Evolutionary conservation across 805 yeast genomes (phyloP), one percentile per base, ranked within the genome.

Genomic region (Yamadazyma kitorensis): DNA sequence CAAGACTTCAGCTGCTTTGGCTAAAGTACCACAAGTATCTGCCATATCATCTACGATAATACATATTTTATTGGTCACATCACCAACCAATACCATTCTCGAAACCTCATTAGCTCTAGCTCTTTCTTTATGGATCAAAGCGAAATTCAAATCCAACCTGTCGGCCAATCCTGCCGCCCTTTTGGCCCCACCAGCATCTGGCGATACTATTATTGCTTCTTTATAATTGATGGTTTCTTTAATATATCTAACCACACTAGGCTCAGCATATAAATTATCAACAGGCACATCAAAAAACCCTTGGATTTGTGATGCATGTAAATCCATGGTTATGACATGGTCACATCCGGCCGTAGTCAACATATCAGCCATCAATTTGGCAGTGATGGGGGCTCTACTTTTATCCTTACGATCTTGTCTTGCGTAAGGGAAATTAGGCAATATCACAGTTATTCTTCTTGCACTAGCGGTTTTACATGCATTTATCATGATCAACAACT

Each of bases 181-280:
- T 61, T 91, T 91, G 35, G 98, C 98, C 40, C 98, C 98, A 49
- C 98, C 98, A 3, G 98, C 98, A 65, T 91, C 98, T 3, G 98
- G 98, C 4, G 96, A 87, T 9, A 91, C 94, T 36, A 91, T 77
- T 33, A 88, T 86, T 7, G 88, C 74, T 33, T 74, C 65, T 39
- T 79, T 70, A 20, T 64, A 61, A 42, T 68, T 61, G 28, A 78
- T 67, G 44, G 78, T 74, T 41, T 79, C 85, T 44, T 75, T 78
- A 48, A 91, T 86, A 59, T 86, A 93, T 47, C 84, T 69, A 30
- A 91, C 73, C 14, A 86, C 94, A 36, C 82, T 78, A 30, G 98
- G 98, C 55, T 93, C 98, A 13, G 96, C 97, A 51, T 89, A 91
- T 43, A 91, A 70, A 54, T 91, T 93, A 64, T 91, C 98, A 17